These are phyloP conservation scores for Tolypocladium tropicale DNA, from an alignment of 2,329 filamentous ascomycete species.

Conservation along the genomic window DNA sequence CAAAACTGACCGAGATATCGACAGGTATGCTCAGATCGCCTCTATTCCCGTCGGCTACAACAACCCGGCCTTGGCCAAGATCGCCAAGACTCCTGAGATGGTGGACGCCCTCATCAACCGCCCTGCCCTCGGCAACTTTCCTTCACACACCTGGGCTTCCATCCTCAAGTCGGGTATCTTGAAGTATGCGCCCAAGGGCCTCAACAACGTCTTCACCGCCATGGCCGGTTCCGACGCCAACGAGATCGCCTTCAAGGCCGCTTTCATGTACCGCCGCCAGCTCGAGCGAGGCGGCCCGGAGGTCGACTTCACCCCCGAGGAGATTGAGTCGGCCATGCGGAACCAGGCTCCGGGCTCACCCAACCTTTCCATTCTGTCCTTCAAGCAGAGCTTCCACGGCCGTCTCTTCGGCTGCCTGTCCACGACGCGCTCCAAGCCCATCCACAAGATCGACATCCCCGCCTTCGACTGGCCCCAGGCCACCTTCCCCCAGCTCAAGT, in stretches of 20 bases:
- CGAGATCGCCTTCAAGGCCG: constrained; percentile 89
- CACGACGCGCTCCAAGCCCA: constrained; percentile 84
- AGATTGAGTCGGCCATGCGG: constrained; percentile 65
- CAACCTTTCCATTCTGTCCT: constrained; percentile 72
- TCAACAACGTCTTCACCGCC: constrained; percentile 84
- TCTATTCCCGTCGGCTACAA: constrained; percentile 91
- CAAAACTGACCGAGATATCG: background rate
- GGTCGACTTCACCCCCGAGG: constrained; percentile 70
- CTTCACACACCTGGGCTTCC: constrained; percentile 71
- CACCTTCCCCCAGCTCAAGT: constrained; percentile 75
- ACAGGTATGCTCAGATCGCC: constrained; percentile 78
- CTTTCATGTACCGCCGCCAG: constrained; percentile 86
- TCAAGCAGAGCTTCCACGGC: constrained; percentile 83
- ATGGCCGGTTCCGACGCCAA: constrained; percentile 88
- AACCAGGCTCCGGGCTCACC: constrained; percentile 72
- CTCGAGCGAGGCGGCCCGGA: constrained; percentile 67
- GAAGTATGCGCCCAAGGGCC: constrained; percentile 69
- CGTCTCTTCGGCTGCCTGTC: constrained; percentile 80
- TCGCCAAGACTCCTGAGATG: constrained; percentile 70
- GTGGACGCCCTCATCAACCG: constrained; percentile 73
- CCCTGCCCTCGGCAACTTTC: constrained; percentile 85
- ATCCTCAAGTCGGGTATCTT: constrained; percentile 74
- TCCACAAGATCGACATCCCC: constrained; percentile 91
- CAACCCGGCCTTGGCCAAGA: constrained; percentile 64
- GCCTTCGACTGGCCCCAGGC: constrained; percentile 94